Evolutionary conservation across 2,329 filamentous ascomycete genomes (phyloP).

Genomic region (Shiraia bambusicola): DNA sequence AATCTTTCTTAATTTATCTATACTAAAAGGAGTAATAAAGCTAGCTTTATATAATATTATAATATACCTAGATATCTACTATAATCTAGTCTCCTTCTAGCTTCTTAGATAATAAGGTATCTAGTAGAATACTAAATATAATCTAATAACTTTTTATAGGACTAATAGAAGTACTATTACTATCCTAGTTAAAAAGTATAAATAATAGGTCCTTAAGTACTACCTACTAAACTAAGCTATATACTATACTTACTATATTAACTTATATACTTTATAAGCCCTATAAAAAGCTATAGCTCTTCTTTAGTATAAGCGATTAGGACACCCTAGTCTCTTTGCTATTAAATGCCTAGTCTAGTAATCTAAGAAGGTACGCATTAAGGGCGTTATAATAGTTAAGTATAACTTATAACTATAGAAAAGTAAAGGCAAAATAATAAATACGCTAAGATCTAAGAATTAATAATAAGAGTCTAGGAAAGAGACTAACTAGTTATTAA

Average conservation of each 20-base stretch:
- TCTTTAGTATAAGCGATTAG: too few relatives aligned
- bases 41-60: conserved; percentile 3
- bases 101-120: conserved; percentile 1
- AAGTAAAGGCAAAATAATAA: too few relatives aligned
- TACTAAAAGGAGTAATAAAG: background rate
- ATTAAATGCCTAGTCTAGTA: too few relatives aligned
- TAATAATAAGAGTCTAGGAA: too few relatives aligned
- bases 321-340: too few relatives aligned
- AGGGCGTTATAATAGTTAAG: too few relatives aligned
- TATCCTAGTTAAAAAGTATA: background rate
- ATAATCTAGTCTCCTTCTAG: conserved; percentile 4
- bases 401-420: too few relatives aligned
- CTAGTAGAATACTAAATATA: conserved; percentile 7
- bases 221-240: conserved; percentile 1
- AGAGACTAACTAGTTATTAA: too few relatives aligned
- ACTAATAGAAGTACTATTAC: conserved; percentile 1
- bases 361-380: too few relatives aligned
- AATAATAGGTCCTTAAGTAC: conserved; percentile 2
- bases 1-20: background rate
- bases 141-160: background rate
- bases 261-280: too few relatives aligned
- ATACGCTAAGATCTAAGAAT: too few relatives aligned
- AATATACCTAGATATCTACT: conserved; percentile 1
- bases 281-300: too few relatives aligned
- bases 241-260: conserved; percentile 3